Evolutionary conservation across 495 filamentous ascomycete species (phyloP), one percentile per base, ranked within the genome.

Genomic region (Xylaria intraflava): DNA sequence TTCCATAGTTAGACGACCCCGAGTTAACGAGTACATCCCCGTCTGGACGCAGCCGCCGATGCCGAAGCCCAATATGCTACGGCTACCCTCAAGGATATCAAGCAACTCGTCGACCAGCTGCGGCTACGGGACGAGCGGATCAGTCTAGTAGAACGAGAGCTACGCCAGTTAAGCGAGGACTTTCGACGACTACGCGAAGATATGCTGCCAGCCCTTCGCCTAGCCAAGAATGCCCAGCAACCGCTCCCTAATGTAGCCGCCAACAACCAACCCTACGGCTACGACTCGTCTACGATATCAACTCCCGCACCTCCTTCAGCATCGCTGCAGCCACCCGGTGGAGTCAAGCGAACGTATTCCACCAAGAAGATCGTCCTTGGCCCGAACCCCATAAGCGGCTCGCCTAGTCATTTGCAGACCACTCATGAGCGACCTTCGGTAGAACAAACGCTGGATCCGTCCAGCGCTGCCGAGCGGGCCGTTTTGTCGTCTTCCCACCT

Each of bases 81-180:
- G 42, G 91, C 93, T 0, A 93, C 90, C 4, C 83, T 95, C 46
- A 89, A 95, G 53, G 93, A 98, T 65, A 85, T 97, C 55, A 86
- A 89, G 29, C 82, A 88, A 16, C 78, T 97, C 16, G 90, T 95
- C 55, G 84, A 89, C 52, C 88, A 91, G 29, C 84, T 98, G 22
- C 80, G 85, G 53, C 72, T 89, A 48, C 85, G 93, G 56, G 94
- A 98, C 62, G 87, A 96, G 67, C 83, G 88, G 39, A 88, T 97
- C 62, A 77, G 79, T 39, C 74, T 85, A 26, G 80, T 89, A 12
- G 91, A 97, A 65, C 76, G 81, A 30, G 90, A 97, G 61, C 65
- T 97, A 60, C 79, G 84, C 33, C 80, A 84, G 53, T 76, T 96
- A 58, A 84, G 85, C 11, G 89, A 95, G 31, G 89, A 95, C 57